Conservation (phyloP, 2,329 filamentous ascomycete genomes). For the Xylaria sp. region DNA sequence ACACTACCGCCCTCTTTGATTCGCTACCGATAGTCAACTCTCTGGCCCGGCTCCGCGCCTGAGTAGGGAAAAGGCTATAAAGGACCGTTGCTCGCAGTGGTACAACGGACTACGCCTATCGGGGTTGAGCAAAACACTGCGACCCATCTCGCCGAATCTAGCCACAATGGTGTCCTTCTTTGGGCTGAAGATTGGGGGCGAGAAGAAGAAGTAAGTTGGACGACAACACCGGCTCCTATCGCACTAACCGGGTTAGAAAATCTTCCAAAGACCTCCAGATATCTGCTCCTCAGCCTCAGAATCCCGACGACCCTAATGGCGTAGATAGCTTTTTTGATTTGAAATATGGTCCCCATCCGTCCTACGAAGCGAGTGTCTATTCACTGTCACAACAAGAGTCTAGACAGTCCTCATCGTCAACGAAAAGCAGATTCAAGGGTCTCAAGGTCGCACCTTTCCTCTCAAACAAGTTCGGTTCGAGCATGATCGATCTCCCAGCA, state of each 20-base stretch:
- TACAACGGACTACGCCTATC: constrained; percentile 2
- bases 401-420: constrained; percentile 50
- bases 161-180: constrained; percentile 68
- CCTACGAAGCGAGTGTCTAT: constrained; percentile 33
- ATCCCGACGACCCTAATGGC: constrained; percentile 27
- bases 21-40: background rate
- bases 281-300: constrained; percentile 42
- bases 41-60: background rate
- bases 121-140: constrained; percentile 21
- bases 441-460: constrained; percentile 51
- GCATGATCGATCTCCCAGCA: constrained; percentile 58
- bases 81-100: constrained; percentile 5
- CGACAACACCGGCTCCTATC: constrained; percentile 22
- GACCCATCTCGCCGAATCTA: background rate
- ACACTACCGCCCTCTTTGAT: background rate
- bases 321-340: constrained; percentile 31
- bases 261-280: constrained; percentile 48
- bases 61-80: background rate
- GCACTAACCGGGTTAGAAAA: constrained; percentile 49
- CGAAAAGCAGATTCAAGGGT: constrained; percentile 40
- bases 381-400: constrained; percentile 55
- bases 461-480: constrained; percentile 55
- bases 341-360: constrained; percentile 26
- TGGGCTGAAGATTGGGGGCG: constrained; percentile 63
- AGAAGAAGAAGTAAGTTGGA: constrained; percentile 65